Evolutionary conservation across 2,329 filamentous ascomycete species (phyloP).

Genomic region (Sporothrix inflata): DNA sequence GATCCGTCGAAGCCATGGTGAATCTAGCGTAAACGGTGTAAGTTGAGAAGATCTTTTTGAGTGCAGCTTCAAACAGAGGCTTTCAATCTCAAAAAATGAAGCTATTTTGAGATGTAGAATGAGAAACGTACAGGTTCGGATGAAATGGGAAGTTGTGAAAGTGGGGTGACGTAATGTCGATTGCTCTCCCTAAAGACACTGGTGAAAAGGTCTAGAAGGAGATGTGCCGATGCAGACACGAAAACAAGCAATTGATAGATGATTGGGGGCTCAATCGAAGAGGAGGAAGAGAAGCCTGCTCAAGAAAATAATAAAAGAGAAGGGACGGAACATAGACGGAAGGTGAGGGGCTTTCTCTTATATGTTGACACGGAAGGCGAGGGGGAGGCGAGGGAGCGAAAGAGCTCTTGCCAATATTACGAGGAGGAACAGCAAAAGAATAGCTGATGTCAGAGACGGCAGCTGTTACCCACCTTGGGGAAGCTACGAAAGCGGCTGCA

Average conservation of each 20-base stretch:
- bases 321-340: background rate
- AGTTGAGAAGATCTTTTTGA: background rate
- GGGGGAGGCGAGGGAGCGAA: slow-evolving; percentile 9
- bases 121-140: background rate
- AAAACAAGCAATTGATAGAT: background rate
- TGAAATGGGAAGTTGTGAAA: background rate
- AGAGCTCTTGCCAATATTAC: slow-evolving; percentile 15
- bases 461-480: slow-evolving; percentile 20
- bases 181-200: background rate
- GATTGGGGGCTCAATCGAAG: background rate
- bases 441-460: slow-evolving; percentile 29
- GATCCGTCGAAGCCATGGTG: slow-evolving; percentile 1
- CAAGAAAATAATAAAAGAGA: background rate
- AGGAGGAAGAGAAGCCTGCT: slow-evolving; percentile 8
- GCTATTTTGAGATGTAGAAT: background rate
- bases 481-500: slow-evolving; percentile 21
- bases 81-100: background rate
- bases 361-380: slow-evolving; percentile 14
- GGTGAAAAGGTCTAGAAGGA: background rate
- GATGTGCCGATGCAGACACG: background rate
- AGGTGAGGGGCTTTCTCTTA: slow-evolving; percentile 14
- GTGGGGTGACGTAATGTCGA: slow-evolving; percentile 3
- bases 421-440: background rate
- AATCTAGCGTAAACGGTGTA: background rate
- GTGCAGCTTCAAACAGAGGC: background rate